These are phyloP conservation scores for Sphagnum magellanicum DNA, from an alignment of 228 moss, liverwort and hornwort genomes.

Conservation along the genomic window DNA sequence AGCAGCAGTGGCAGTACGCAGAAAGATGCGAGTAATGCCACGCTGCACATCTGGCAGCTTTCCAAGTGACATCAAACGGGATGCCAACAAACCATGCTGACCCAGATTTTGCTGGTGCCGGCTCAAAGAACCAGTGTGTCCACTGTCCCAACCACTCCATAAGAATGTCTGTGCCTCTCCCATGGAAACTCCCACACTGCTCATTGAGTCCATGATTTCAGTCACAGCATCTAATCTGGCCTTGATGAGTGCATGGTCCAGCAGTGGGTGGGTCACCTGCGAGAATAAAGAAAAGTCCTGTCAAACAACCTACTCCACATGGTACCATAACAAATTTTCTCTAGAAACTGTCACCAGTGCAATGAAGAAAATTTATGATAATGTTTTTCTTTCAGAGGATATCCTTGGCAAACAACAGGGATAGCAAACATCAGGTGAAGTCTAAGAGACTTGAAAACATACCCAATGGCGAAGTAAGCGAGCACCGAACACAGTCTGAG, in stretches of 20 bases:
- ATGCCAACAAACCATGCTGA: conserved; percentile 40
- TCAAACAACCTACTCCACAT: background rate
- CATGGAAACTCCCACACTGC: conserved; percentile 51
- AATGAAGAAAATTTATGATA: too few species aligned
- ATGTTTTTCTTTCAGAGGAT: too few species aligned
- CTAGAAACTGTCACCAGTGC: too few species aligned
- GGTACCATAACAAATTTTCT: too few species aligned
- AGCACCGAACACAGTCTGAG: conserved; percentile 82
- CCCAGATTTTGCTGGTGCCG: too few species aligned
- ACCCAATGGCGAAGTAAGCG: conserved; percentile 95
- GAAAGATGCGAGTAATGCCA: conserved; percentile 85
- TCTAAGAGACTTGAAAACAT: conserved; percentile 1
- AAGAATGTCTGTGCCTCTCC: conserved; percentile 34
- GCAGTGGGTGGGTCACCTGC: conserved; percentile 91
- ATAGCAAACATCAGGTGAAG: too few species aligned
- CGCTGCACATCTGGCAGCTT: conserved; percentile 91
- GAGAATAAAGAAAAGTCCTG: background rate
- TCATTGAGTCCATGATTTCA: conserved; percentile 74
- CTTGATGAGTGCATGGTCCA: conserved; percentile 54
- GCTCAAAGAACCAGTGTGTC: conserved; percentile 28
- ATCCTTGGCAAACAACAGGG: too few species aligned
- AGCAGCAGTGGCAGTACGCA: conserved; percentile 80
- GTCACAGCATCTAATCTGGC: conserved; percentile 82
- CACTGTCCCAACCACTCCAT: conserved; percentile 47
- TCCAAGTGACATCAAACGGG: conserved; percentile 53